These are phyloP conservation scores for Drechslerella dactyloides DNA, from an alignment of 2,329 filamentous ascomycete genomes.

Conservation along the genomic window DNA sequence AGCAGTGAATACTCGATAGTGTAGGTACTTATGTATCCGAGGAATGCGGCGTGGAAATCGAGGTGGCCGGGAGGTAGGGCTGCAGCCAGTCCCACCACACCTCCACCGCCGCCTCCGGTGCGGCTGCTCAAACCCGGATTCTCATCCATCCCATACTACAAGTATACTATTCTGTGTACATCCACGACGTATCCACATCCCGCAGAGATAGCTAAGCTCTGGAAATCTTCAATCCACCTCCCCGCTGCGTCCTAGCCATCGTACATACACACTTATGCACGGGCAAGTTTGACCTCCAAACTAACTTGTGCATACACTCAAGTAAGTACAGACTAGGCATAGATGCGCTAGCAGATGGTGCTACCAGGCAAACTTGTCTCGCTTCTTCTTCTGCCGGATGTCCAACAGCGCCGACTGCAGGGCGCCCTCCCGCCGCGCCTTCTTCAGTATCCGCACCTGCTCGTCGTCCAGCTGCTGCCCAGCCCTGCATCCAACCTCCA, in stretches of 20 bases:
- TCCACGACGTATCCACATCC: no score
- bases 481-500: constrained; percentile 58
- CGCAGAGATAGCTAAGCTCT: not conserved
- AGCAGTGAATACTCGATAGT: no score
- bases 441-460: constrained; percentile 83
- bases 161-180: no score
- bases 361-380: constrained; percentile 73
- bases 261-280: no score
- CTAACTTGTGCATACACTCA: not conserved
- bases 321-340: no score
- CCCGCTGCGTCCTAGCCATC: constrained; percentile 5
- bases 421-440: constrained; percentile 78
- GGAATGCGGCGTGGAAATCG: not conserved
- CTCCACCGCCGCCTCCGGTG: not conserved
- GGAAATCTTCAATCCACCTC: not conserved
- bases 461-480: constrained; percentile 79
- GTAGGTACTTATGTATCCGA: not conserved
- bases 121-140: not conserved
- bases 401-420: constrained; percentile 87
- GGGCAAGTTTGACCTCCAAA: not conserved
- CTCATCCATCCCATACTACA: no score
- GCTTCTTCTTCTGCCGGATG: constrained; percentile 79
- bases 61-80: constrained; percentile 1
- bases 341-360: not conserved
- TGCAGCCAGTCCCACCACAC: constrained; percentile 4